Evolutionary conservation across 345 rosid genomes (phyloP).

Genomic region (Acer negundo): DNA sequence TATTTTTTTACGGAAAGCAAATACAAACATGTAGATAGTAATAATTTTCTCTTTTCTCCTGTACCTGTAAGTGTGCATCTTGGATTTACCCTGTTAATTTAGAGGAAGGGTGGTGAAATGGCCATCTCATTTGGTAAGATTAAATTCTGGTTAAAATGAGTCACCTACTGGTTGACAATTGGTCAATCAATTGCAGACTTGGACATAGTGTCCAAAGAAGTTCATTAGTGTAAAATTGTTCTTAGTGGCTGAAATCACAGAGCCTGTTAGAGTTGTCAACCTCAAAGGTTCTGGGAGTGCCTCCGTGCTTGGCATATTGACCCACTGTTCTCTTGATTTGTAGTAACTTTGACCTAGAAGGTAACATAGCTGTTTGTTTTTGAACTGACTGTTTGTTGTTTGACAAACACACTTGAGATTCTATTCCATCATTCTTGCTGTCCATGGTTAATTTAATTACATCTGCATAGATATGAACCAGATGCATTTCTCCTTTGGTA

Average conservation of each 20-base stretch:
- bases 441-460: slow-evolving; percentile 5
- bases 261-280: slow-evolving; percentile 14
- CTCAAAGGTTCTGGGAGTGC: slow-evolving; percentile 9
- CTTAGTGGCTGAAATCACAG: background rate
- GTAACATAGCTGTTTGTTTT: background rate
- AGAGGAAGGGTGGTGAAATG: background rate
- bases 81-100: background rate
- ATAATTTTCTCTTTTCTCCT: background rate
- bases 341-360: slow-evolving; percentile 17
- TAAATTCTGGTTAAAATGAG: slow-evolving; percentile 5
- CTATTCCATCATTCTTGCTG: background rate
- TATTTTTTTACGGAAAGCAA: background rate
- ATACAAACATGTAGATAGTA: background rate
- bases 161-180: background rate
- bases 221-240: background rate
- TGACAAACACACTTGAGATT: background rate
- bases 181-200: no score
- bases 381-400: slow-evolving; percentile 4
- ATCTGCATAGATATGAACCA: slow-evolving; percentile 6
- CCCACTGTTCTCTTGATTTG: slow-evolving; percentile 10
- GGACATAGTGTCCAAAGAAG: background rate
- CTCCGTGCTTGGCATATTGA: slow-evolving; percentile 8
- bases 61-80: background rate
- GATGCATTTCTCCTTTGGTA: background rate
- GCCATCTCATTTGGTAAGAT: background rate